These are phyloP conservation scores for Phytophthora podocarpi DNA, from an alignment of 352 stramenopile genomes.

Conservation along the genomic window DNA sequence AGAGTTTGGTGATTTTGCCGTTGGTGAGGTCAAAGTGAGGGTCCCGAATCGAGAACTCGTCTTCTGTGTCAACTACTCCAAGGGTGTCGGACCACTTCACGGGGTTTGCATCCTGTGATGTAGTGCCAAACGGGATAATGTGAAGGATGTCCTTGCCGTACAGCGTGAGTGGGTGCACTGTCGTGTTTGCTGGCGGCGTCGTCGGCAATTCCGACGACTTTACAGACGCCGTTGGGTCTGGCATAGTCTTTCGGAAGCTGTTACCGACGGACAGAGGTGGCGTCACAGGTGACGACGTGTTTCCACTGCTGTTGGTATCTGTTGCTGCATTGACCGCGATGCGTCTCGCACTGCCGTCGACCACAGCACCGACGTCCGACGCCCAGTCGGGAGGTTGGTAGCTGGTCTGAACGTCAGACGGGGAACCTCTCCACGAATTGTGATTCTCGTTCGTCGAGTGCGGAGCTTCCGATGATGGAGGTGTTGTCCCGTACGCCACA, in stretches of 20 bases:
- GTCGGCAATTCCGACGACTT: constrained; percentile 9
- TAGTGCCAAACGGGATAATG: constrained; percentile 50
- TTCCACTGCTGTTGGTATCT: constrained; percentile 7
- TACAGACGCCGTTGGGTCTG: constrained; percentile 7
- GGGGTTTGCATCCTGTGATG: constrained; percentile 49
- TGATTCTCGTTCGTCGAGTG: neutral
- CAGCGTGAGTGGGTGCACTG: constrained; percentile 39
- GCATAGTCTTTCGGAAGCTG: constrained; percentile 28
- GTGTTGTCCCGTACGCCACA: constrained; percentile 22
- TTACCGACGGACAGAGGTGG: constrained; percentile 23
- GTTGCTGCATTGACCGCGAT: constrained; percentile 17
- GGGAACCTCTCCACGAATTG: constrained; percentile 25
- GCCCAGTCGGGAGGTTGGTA: constrained; percentile 30
- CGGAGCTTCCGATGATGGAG: constrained; percentile 1
- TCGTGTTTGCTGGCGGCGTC: constrained; percentile 15
- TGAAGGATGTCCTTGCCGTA: constrained; percentile 67
- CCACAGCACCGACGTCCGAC: constrained; percentile 22
- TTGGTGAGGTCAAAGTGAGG: constrained; percentile 36
- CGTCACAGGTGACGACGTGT: neutral
- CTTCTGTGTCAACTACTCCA: constrained; percentile 16
- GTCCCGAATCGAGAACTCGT: constrained; percentile 34
- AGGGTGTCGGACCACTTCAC: constrained; percentile 33
- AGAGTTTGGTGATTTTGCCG: constrained; percentile 46
- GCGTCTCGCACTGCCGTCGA: constrained; percentile 29
- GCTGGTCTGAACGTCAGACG: constrained; percentile 1